Conservation (phyloP, 441 rosid species). For the Metrosideros polymorpha region DNA sequence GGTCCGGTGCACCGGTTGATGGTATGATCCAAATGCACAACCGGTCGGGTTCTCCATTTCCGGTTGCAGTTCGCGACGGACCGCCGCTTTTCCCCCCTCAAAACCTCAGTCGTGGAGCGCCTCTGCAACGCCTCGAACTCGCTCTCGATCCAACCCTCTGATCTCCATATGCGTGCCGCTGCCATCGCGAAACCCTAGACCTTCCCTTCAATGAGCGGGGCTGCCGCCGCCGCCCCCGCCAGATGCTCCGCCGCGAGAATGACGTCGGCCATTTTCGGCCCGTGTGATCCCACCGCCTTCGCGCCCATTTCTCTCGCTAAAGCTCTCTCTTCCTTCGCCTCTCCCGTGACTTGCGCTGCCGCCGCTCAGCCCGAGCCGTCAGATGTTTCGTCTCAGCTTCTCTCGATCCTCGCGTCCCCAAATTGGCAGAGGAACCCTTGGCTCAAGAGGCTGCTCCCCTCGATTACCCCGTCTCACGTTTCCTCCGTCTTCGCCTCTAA, state of each 20-base stretch:
- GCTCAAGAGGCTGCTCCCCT: constrained; percentile 25
- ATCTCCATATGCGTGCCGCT: constrained; percentile 36
- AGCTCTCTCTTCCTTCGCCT: constrained; percentile 19
- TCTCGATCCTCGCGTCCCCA: constrained; percentile 40
- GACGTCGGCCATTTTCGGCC: constrained; percentile 14
- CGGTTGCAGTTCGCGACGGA: not conserved
- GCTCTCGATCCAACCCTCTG: constrained; percentile 38
- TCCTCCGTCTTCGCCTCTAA: constrained; percentile 33
- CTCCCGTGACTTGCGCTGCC: not conserved
- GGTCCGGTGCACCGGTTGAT: not conserved
- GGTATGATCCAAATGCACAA: not conserved
- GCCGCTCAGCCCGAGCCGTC: constrained; percentile 14
- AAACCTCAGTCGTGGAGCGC: not conserved
- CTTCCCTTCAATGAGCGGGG: constrained; percentile 13
- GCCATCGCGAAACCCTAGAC: constrained; percentile 49
- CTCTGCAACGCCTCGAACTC: not conserved
- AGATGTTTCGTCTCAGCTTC: constrained; percentile 29
- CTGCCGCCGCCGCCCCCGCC: constrained; percentile 11
- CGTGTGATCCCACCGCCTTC: constrained; percentile 36
- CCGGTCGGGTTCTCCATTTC: not conserved
- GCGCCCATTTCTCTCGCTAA: not conserved
- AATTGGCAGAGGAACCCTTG: constrained; percentile 49
- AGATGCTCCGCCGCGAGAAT: constrained; percentile 33
- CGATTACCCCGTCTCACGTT: constrained; percentile 39
- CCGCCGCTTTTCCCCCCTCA: not conserved